phyloP scores from a whole-genome alignment of 257 asterid species.

The Galeopsis tetrahit region DNA sequence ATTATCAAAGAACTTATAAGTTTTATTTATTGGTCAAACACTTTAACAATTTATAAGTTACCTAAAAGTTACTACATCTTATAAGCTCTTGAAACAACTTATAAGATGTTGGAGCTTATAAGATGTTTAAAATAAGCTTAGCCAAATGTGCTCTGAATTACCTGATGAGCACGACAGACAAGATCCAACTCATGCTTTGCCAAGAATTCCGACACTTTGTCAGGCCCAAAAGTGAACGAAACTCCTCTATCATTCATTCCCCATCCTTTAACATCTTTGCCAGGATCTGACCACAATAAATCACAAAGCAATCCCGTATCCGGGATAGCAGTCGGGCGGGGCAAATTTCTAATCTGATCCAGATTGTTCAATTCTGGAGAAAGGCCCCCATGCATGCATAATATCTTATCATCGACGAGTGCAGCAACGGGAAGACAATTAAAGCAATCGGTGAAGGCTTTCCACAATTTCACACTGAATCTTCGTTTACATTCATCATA shows the following conservation, averaged over 20 bases:
- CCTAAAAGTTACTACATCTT: no score
- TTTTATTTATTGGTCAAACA: no score
- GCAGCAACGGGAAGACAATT: conserved; percentile 73
- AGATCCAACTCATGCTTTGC: conserved; percentile 62
- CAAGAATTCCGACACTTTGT: conserved; percentile 59
- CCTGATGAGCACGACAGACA: conserved; percentile 75
- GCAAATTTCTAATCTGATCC: conserved; percentile 56
- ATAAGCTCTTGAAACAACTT: no score
- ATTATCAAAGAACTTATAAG: no score
- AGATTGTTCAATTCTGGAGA: conserved; percentile 60
- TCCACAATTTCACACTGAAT: conserved; percentile 64
- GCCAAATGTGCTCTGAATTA: conserved; percentile 19
- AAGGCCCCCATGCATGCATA: conserved; percentile 72
- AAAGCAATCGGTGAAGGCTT: conserved; percentile 61
- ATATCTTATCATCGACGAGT: conserved; percentile 59
- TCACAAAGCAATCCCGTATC: conserved; percentile 69
- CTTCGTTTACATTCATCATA: conserved; percentile 67
- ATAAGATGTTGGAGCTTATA: no score
- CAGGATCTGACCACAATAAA: conserved; percentile 66
- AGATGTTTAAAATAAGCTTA: no score
- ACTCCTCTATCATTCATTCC: conserved; percentile 73
- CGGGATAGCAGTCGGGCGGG: conserved; percentile 64
- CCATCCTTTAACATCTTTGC: conserved; percentile 68
- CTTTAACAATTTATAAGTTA: no score
- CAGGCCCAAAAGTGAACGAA: conserved; percentile 66